A percentile compares a stretch with the other conserved stretches of the same genome.
phyloP scores from a whole-genome alignment of 768 basidiomycete genomes.

The Termitomyces sp. region DNA sequence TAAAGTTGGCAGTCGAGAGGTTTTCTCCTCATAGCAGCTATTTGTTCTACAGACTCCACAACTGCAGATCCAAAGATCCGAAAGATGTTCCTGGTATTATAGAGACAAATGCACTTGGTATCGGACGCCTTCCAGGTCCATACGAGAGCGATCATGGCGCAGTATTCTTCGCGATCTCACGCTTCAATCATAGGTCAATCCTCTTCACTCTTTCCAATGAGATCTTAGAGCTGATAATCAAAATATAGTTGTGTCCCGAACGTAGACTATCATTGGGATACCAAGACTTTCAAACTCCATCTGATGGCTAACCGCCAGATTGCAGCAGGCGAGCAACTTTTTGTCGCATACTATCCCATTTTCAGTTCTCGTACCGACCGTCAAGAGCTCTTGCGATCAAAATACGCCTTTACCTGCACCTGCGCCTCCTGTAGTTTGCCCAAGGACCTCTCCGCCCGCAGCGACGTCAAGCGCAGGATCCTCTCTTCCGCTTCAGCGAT shows the following conservation, averaged over 20 bases:
- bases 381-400: conserved; percentile 1
- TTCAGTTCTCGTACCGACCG: conserved; percentile 5
- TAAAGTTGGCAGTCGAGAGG: neutral
- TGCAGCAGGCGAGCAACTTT: conserved; percentile 14
- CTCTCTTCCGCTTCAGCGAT: neutral
- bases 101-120: conserved; percentile 8
- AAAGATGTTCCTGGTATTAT: conserved; percentile 5
- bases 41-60: conserved; percentile 3
- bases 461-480: conserved; percentile 14
- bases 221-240: neutral
- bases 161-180: conserved; percentile 3
- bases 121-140: conserved; percentile 13
- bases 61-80: conserved; percentile 8
- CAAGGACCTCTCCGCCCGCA: conserved; percentile 7
- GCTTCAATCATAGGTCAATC: conserved; percentile 15
- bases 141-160: conserved; percentile 4
- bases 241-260: conserved; percentile 14
- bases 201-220: neutral
- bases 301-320: conserved; percentile 15
- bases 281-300: neutral
- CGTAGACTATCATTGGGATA: conserved; percentile 9
- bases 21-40: neutral
- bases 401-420: conserved; percentile 15
- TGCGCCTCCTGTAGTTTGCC: conserved; percentile 14
- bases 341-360: conserved; percentile 6